Percentiles rank a stretch among this genome's conserved stretches.
These are phyloP conservation scores for Tuber aestivum DNA, from an alignment of 495 filamentous ascomycete genomes.

Conservation along the genomic window DNA sequence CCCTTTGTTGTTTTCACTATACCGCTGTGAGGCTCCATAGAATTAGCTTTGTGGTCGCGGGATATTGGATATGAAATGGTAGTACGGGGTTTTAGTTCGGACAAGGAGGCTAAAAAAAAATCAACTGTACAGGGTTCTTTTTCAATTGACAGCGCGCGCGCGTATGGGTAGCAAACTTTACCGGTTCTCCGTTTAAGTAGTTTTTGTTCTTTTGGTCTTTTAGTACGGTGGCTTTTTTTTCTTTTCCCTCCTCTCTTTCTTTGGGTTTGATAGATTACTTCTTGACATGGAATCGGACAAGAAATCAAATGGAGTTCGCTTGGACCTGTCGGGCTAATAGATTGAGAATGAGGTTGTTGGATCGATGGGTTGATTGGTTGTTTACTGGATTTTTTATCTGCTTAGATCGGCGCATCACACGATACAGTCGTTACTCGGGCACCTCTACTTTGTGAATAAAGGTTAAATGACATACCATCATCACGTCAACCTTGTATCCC, in stretches of 20 bases:
- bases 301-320: not conserved
- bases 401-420: not conserved
- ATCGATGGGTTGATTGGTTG: not conserved
- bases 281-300: not conserved
- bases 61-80: not conserved
- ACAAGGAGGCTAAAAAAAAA: not conserved
- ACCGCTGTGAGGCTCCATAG: not conserved
- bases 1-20: not conserved
- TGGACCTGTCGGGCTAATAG: not conserved
- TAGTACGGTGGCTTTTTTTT: not conserved
- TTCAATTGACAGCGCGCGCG: not conserved
- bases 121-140: slow-evolving; percentile 1
- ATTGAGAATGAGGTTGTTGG: not conserved
- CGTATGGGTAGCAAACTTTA: not conserved
- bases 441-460: not conserved
- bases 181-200: not conserved
- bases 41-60: not conserved
- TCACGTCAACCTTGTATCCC: not conserved
- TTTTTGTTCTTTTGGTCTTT: not conserved
- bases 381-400: not conserved
- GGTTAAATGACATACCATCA: not conserved
- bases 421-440: not conserved
- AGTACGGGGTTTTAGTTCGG: not conserved
- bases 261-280: not conserved
- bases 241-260: not conserved